phyloP scores from a whole-genome alignment of 208 protist species.

The Naegleria lovaniensis region DNA sequence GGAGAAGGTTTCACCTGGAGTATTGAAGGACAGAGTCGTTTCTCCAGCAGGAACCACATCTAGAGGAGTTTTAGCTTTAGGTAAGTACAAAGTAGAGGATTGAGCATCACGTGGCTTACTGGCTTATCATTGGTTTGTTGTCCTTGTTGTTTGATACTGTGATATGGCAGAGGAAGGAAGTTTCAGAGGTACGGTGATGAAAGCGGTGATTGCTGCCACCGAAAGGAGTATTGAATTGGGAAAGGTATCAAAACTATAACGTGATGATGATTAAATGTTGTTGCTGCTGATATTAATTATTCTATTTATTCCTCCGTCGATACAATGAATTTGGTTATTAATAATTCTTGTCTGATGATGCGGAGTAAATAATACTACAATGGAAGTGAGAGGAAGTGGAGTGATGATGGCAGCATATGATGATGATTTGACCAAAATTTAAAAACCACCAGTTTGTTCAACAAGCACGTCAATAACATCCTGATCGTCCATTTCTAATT shows the following conservation, averaged over 20 bases:
- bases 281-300: not conserved
- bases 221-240: slow-evolving; percentile 76
- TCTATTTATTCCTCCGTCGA: not conserved
- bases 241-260: slow-evolving; percentile 25
- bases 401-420: not conserved
- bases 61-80: slow-evolving; percentile 75
- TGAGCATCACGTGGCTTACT: no score
- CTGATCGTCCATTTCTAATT: slow-evolving; percentile 85
- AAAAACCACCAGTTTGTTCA: slow-evolving; percentile 59
- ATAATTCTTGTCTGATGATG: no score
- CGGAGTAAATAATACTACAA: no score
- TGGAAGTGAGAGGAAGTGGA: not conserved
- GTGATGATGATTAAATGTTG: not conserved
- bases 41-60: slow-evolving; percentile 91
- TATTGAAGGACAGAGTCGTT: slow-evolving; percentile 78
- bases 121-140: no score
- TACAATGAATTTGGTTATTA: no score
- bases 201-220: slow-evolving; percentile 76
- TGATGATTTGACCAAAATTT: not conserved
- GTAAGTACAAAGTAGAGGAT: no score
- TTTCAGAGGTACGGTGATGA: slow-evolving; percentile 76
- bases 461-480: slow-evolving; percentile 89
- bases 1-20: slow-evolving; percentile 50
- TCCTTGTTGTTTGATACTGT: no score
- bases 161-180: slow-evolving; percentile 71